A percentile compares a stretch with the other conserved stretches of the same genome.
phyloP scores from a whole-genome alignment of 495 filamentous ascomycete species.

The Chaetomium tenue region DNA sequence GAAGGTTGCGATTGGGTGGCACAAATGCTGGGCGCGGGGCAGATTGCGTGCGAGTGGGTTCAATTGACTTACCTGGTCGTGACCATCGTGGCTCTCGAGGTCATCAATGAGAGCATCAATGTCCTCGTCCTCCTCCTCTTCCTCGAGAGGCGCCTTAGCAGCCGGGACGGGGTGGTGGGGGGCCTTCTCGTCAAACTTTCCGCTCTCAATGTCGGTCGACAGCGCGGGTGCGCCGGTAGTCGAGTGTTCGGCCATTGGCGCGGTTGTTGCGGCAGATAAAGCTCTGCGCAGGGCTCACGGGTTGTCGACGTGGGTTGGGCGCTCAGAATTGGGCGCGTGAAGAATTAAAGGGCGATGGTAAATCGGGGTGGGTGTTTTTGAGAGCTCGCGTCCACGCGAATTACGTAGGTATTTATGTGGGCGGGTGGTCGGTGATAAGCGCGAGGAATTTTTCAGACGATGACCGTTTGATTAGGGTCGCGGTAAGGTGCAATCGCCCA shows the following conservation, averaged over 20 bases:
- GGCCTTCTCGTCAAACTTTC: conserved; percentile 58
- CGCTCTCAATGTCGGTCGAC: conserved; percentile 55
- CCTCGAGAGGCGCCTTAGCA: conserved; percentile 41
- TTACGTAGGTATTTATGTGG: conserved; percentile 12
- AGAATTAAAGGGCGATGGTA: conserved; percentile 1
- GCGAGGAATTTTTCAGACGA: conserved; percentile 28
- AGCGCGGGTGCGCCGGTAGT: conserved; percentile 49
- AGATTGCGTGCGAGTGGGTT: neutral
- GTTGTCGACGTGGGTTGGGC: conserved; percentile 19
- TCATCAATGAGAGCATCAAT: conserved; percentile 82
- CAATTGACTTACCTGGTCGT: conserved; percentile 38
- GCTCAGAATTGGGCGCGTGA: conserved; percentile 13
- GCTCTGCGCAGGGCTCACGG: conserved; percentile 36
- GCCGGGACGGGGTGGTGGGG: conserved; percentile 25
- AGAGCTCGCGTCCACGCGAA: conserved; percentile 10
- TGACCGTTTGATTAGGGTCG: conserved; percentile 33
- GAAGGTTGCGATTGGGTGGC: neutral
- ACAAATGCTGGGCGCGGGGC: neutral
- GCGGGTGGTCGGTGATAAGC: conserved; percentile 2
- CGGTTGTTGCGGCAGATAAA: conserved; percentile 34
- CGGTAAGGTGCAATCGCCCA: neutral
- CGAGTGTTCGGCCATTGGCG: conserved; percentile 50
- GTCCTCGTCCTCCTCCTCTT: conserved; percentile 66
- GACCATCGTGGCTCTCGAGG: conserved; percentile 73
- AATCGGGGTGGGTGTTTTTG: conserved; percentile 7